Base-by-base conservation (phyloP, 2,329 filamentous ascomycete species). In the Aspergillaceae sp. region DNA sequence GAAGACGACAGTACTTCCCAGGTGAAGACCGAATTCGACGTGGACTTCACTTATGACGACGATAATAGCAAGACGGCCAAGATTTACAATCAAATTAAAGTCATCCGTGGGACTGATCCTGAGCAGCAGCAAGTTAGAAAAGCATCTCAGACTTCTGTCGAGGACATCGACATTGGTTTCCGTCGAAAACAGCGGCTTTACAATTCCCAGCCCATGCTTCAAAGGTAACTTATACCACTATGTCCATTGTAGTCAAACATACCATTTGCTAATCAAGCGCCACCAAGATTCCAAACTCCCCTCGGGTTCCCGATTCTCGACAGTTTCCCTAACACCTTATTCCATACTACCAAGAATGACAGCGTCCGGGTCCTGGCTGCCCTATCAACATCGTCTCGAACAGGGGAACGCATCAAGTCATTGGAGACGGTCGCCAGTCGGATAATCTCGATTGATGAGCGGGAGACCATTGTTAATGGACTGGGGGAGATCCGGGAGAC, bases 401-500 rank as follows among this genome's bases (percentile, higher is more conserved):
- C 94, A n/a, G 81, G 82, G 8, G 72, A 78, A 19, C 78, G 80
- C 32, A 72, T 96, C 40, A 84, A 83, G 59, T 65, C 68, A 2
- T 68, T 94, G 29, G 80, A 86, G 54, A 70, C 75, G 26, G 74
- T 84, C 8, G 81, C 85, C 8, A 69, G 77, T 10, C 77, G 82
- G 50, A 74, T 48, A 65, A 74, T 90, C 10, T 73, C 75, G 0
- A 57, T 91, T 3, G 87, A 94, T 49, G 90, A 97, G 59, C 78
- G 91, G 37, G 92, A 98, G 67, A 74, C 75, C 2, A 73, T 97
- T n/a, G 79, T 81, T 40, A 92, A 94, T 60, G 82, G 85, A 8
- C 73, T 98, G 35, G 82, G 85, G 27, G 84, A 86, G 49, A 82
- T 97, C 57, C 84, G 85, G 1, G 90, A 95, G 59, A 86, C 86